Evolutionary conservation across 1,284 basidiomycete genomes (phyloP), one percentile per base, ranked within the genome.

Genomic region (Ganoderma boninense): DNA sequence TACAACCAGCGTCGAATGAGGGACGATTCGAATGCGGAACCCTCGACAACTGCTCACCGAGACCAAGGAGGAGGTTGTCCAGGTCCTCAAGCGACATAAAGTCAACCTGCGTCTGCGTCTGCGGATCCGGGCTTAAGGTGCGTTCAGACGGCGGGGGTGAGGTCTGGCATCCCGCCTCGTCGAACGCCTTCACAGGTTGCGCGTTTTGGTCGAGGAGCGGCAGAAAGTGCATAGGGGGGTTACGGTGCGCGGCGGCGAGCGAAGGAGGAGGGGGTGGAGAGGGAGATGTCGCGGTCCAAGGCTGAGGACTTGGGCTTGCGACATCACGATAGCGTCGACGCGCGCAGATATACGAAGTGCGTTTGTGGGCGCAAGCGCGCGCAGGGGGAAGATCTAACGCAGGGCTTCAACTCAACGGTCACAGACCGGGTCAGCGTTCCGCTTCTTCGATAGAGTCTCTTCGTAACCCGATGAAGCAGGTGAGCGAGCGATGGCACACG

Each of bases 341-440:
- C 23, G 49, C 8, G 1, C 29, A 64, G 32, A 52, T 64, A 26
- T 64, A 40, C 35, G 2, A 32, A 16, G 35, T 35, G n/a, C 2
- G 38, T 38, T 49, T 64, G 63, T 64, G 63, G 63, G 63, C 23
- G 63, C 63, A 64, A 42, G 63, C 63, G 63, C 63, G 44, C 61
- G 13, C 18, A 42, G 46, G 13, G 32, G 7, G 63, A n/a, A 32
- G 40, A 18, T 10, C 29, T 32, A 35, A 13, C n/a, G n/a, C n/a
- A n/a, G n/a, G n/a, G n/a, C n/a, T n/a, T n/a, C n/a, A n/a, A 32
- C 38, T 35, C 14, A 20, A 20, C 23, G 23, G 23, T 14, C 38
- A 38, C 38, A 38, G 10, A 38, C 38, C 29, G 29, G 38, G 38
- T 10, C 38, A n/a, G 38, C 38, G 38, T 32, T 32, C 29, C 38